These are phyloP conservation scores for Macrotyloma uniflorum DNA, from an alignment of 306 rosid genomes.

Conservation along the genomic window DNA sequence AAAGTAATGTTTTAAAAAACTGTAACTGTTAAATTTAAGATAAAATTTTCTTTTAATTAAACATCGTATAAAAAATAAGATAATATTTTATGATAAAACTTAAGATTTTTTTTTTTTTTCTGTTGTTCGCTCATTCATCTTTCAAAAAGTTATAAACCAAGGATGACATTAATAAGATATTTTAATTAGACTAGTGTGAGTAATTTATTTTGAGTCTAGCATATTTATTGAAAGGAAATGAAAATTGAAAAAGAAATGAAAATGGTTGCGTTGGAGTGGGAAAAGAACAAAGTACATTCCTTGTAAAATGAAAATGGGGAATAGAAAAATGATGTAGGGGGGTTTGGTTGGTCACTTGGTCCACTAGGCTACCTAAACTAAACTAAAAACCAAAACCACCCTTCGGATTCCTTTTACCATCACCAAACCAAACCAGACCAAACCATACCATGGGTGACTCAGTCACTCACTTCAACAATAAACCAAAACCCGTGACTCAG, in stretches of 20 bases:
- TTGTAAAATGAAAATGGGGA: background rate
- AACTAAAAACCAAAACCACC: conserved; percentile 33
- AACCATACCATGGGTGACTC: background rate
- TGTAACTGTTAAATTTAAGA: background rate
- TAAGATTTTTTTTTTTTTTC: background rate
- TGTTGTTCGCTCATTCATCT: background rate
- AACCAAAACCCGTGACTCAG: conserved; percentile 30
- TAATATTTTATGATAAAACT: background rate
- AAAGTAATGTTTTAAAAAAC: background rate
- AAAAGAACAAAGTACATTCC: background rate
- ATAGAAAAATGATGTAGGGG: background rate
- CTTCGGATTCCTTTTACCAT: conserved; percentile 23
- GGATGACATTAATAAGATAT: background rate
- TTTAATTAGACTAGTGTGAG: too few species aligned
- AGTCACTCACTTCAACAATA: background rate
- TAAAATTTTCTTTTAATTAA: background rate
- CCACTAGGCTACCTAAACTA: conserved; percentile 40
- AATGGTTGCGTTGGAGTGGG: background rate
- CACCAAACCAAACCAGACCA: background rate
- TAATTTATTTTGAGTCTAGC: too few species aligned
- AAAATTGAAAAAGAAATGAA: background rate
- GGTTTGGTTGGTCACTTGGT: conserved; percentile 18
- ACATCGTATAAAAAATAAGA: background rate
- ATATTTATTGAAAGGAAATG: too few species aligned
- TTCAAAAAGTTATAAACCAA: background rate